Evolutionary conservation across 352 stramenopile genomes (phyloP), one percentile per base, ranked within the genome.

Genomic region (Bremia lactucae): DNA sequence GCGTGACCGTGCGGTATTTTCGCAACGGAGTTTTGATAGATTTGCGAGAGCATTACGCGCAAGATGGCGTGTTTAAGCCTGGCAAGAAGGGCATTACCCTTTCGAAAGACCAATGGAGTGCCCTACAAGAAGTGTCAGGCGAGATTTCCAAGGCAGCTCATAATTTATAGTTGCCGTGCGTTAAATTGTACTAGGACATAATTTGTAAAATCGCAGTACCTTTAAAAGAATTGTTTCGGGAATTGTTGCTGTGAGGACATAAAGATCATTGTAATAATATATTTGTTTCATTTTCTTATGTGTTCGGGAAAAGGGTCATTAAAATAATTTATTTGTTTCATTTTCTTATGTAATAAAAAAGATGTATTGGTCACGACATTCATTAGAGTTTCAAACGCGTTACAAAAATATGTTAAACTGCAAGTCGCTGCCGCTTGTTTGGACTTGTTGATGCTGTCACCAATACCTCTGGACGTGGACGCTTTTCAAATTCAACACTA

Each of bases 61-160:
- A 76, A 42, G 53, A 80, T 15, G 62, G 64, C 3, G 46, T 66
- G 18, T 37, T 49, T 19, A 83, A 79, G 41, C 78, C 78, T 26
- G 71, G 73, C n/a, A 83, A 82, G 34, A 88, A 90, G 46, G 75
- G 75, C 8, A 84, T 90, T 22, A 78, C 77, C 18, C 57, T 90
- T 7, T 83, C 68, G 0, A 80, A 68, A 35, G 68, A 84, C 7
- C 74, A 87, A 37, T 87, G 72, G 71, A 22, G 38, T 5, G 55
- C 53, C 34, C 55, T 90, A 15, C 45, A 67, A 28, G 39, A 68
- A 14, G 22, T 54, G 26, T 42, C 50, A 35, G 33, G 47, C 2
- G 59, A 72, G 2, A 59, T 81, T 18, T 54, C 52, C 2, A 42
- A 71, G 42, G 55, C 65, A n/a, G 36, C 24, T 20, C 43, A 55